phyloP scores from a whole-genome alignment of 129 eudicot species.

The Escallonia rubra region DNA sequence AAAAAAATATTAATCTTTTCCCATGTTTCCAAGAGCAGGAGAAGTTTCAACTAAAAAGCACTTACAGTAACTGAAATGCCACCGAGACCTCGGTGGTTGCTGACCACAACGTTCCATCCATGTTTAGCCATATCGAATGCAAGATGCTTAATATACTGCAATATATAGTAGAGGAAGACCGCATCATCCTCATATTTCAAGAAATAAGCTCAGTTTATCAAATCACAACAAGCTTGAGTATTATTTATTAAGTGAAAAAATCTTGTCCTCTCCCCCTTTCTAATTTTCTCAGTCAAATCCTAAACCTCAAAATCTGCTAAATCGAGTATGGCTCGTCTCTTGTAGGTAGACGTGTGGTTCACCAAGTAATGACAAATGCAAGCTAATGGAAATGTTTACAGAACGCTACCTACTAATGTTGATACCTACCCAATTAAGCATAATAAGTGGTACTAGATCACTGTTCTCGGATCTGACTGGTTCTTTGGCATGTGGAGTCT shows the following conservation, averaged over 20 bases:
- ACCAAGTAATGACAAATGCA: background rate
- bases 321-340: background rate
- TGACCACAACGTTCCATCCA: conserved; percentile 84
- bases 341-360: background rate
- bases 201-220: conserved; percentile 8
- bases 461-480: background rate
- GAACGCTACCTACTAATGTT: background rate
- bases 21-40: background rate
- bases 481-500: background rate
- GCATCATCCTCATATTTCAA: conserved; percentile 7
- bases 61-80: conserved; percentile 93
- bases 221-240: background rate
- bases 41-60: conserved; percentile 10
- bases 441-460: background rate
- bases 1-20: background rate
- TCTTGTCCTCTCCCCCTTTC: background rate
- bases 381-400: background rate
- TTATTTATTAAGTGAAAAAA: background rate
- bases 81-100: conserved; percentile 93
- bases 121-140: conserved; percentile 65
- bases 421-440: no score
- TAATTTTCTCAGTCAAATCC: background rate
- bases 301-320: background rate
- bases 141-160: conserved; percentile 85
- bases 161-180: background rate